Percentiles rank a stretch among this genome's conserved stretches.
Conservation (phyloP, 129 eudicot species). For the Tagetes erecta region DNA sequence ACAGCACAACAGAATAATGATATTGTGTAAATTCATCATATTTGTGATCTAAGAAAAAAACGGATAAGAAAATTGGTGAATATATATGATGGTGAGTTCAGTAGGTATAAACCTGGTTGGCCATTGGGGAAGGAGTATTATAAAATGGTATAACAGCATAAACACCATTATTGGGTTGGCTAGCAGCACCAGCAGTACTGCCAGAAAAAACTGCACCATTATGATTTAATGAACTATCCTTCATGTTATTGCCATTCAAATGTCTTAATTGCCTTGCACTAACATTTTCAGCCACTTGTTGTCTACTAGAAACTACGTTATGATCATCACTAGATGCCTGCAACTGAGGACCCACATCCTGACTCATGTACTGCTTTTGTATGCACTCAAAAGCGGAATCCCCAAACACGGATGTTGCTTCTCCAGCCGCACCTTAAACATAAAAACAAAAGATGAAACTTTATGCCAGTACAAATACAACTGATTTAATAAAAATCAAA, state of each 20-base stretch:
- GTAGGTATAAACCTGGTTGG: conserved; percentile 60
- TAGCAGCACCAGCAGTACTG: conserved; percentile 23
- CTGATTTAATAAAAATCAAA: neutral
- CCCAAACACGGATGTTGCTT: conserved; percentile 79
- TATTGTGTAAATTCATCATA: neutral
- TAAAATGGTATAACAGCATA: conserved; percentile 61
- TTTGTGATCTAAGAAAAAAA: neutral
- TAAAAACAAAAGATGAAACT: conserved; percentile 5
- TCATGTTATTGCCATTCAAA: conserved; percentile 43
- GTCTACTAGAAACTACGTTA: conserved; percentile 47
- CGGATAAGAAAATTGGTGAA: neutral
- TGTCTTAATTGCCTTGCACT: conserved; percentile 73
- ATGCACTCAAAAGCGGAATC: conserved; percentile 76
- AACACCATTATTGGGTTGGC: conserved; percentile 55
- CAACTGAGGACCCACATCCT: conserved; percentile 49
- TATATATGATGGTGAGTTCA: neutral
- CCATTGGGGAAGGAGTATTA: conserved; percentile 95
- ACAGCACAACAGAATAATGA: neutral
- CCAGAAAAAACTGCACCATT: conserved; percentile 55
- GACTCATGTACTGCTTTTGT: conserved; percentile 69
- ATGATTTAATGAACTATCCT: conserved; percentile 60
- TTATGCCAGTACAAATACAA: neutral
- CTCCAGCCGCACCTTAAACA: conserved; percentile 82
- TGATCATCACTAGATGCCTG: conserved; percentile 55
- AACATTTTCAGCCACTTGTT: conserved; percentile 49